Percentiles rank a stretch among this genome's conserved stretches.
Evolutionary conservation across 2,329 filamentous ascomycete species (phyloP).

Genomic region (Dothistroma septosporum): DNA sequence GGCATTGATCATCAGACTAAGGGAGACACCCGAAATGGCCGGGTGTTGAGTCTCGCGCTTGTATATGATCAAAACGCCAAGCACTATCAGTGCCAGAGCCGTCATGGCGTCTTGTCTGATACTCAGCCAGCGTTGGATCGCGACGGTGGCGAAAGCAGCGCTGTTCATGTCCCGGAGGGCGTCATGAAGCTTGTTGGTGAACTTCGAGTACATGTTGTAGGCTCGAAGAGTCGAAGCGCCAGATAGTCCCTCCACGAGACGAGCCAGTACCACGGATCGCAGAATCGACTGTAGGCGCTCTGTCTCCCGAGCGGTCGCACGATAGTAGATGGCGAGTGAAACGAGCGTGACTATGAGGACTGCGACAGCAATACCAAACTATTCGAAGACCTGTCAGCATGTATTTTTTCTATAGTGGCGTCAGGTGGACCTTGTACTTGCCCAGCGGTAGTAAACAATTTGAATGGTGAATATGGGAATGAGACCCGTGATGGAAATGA

Average conservation of each 20-base stretch:
- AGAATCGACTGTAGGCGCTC: background rate
- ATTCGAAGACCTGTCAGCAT: no score
- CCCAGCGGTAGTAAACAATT: background rate
- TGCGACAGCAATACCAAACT: background rate
- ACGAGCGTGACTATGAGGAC: no score
- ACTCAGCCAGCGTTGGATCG: background rate
- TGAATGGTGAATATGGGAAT: background rate
- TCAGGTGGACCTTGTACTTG: no score
- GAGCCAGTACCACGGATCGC: background rate
- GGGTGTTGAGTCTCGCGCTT: background rate
- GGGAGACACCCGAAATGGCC: background rate
- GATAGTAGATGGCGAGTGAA: background rate
- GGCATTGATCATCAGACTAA: background rate
- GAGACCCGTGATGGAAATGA: background rate
- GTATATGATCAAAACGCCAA: background rate
- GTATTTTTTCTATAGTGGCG: no score
- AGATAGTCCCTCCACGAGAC: background rate
- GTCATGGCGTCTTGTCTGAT: background rate
- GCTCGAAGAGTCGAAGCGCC: background rate
- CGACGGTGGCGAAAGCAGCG: background rate
- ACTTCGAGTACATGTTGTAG: background rate
- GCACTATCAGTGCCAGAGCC: background rate
- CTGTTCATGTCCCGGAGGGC: background rate
- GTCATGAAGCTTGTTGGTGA: background rate
- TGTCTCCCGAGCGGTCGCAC: background rate